Conservation (phyloP, 2,329 filamentous ascomycete genomes). For the Exophiala phaeomuriformis region DNA sequence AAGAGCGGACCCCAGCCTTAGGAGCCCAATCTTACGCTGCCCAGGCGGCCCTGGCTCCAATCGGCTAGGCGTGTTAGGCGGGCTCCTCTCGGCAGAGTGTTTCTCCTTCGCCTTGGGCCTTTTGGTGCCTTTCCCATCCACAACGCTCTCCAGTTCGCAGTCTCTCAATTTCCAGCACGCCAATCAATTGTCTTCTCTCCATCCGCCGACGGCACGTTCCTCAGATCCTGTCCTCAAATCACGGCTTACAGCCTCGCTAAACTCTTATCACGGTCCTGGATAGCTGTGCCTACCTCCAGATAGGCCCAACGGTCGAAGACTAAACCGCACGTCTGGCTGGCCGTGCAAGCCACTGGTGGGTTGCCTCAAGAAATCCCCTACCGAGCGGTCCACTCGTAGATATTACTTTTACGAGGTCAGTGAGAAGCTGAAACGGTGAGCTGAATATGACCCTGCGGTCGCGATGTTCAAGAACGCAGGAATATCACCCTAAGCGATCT, state of each 20-base stretch:
- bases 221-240: slow-evolving; percentile 3
- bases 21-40: background rate
- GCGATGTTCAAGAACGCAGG: slow-evolving; percentile 1
- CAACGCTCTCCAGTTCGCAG: background rate
- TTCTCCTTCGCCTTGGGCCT: background rate
- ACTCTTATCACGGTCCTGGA: slow-evolving; percentile 9
- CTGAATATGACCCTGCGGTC: slow-evolving; percentile 15
- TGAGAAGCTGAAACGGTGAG: slow-evolving; percentile 20
- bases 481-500: slow-evolving; percentile 1
- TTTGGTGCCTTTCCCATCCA: background rate
- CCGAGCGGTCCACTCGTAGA: slow-evolving; percentile 12
- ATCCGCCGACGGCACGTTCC: background rate
- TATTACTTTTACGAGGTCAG: slow-evolving; percentile 13
- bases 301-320: slow-evolving; percentile 8
- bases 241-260: slow-evolving; percentile 19
- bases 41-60: background rate
- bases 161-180: background rate
- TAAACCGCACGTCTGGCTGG: slow-evolving; percentile 16
- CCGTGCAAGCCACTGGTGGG: slow-evolving; percentile 18
- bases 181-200: background rate
- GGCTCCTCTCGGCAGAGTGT: background rate
- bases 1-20: background rate
- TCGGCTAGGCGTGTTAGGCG: background rate
- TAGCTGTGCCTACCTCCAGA: slow-evolving; percentile 3
- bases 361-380: slow-evolving; percentile 5